Conservation (phyloP, 2,329 filamentous ascomycete genomes). For the Monilinia fructigena region DNA sequence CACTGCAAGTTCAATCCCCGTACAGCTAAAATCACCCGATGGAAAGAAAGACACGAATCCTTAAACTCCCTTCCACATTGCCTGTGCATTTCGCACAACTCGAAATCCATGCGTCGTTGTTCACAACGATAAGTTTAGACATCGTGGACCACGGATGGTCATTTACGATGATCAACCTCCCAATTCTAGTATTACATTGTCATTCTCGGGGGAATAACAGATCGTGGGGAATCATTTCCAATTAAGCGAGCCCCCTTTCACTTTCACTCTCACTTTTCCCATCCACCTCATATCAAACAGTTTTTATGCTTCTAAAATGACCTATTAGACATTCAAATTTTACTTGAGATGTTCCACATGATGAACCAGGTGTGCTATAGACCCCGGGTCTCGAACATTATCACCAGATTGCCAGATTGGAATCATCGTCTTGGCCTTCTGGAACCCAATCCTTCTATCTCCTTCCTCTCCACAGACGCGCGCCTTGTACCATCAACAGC, state of each 20-base stretch:
- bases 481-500: neutral
- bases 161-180: neutral
- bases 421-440: neutral
- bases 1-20: constrained; percentile 14
- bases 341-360: neutral
- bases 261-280: neutral
- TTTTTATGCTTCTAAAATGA: neutral
- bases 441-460: neutral
- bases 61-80: neutral
- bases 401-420: neutral
- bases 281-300: neutral
- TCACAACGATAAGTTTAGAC: neutral
- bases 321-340: neutral
- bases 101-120: neutral
- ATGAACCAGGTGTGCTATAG: neutral
- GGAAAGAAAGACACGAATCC: constrained; percentile 1
- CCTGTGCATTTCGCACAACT: constrained; percentile 9
- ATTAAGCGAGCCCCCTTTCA: constrained; percentile 18
- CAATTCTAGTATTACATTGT: neutral
- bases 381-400: neutral
- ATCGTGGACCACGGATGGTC: neutral
- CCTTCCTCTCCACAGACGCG: constrained; percentile 4
- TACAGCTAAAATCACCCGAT: constrained; percentile 6
- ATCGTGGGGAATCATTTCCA: neutral
- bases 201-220: neutral